Conservation (phyloP, 192 early-diverging fungal species). For the Lunasporangiospora selenospora region DNA sequence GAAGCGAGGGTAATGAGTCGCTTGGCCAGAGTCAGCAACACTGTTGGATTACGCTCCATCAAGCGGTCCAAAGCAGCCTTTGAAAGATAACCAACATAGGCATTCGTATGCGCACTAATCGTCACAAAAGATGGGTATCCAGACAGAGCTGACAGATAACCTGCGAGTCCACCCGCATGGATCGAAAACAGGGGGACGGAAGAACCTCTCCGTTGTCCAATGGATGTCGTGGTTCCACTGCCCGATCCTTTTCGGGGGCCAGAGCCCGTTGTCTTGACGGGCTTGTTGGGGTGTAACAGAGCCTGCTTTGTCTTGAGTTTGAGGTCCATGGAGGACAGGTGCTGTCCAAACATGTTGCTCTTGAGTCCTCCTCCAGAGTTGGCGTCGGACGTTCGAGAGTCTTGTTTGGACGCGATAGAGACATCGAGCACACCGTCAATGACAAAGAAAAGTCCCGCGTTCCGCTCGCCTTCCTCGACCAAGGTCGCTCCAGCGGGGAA, state of each 20-base stretch:
- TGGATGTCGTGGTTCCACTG: not conserved
- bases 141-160: slow-evolving; percentile 92
- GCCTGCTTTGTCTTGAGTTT: slow-evolving; percentile 45
- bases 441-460: slow-evolving; percentile 88
- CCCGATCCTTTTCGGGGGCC: slow-evolving; percentile 4
- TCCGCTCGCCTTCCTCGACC: slow-evolving; percentile 84
- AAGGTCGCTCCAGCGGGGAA: slow-evolving; percentile 76
- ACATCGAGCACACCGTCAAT: slow-evolving; percentile 90
- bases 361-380: slow-evolving; percentile 6
- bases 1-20: slow-evolving; percentile 83
- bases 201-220: slow-evolving; percentile 13
- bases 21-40: slow-evolving; percentile 87
- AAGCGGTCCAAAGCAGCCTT: slow-evolving; percentile 84
- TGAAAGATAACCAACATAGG: slow-evolving; percentile 88
- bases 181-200: slow-evolving; percentile 71
- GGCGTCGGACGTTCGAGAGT: slow-evolving; percentile 13
- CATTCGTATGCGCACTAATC: slow-evolving; percentile 78
- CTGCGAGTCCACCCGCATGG: slow-evolving; percentile 87
- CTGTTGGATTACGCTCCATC: slow-evolving; percentile 83
- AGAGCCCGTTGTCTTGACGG: slow-evolving; percentile 10
- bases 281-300: slow-evolving; percentile 30
- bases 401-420: slow-evolving; percentile 53
- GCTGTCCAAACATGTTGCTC: slow-evolving; percentile 40
- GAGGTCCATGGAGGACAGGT: slow-evolving; percentile 18
- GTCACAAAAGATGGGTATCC: slow-evolving; percentile 91